Conservation (phyloP, 495 filamentous ascomycete species). For the Xylaria intraflava region DNA sequence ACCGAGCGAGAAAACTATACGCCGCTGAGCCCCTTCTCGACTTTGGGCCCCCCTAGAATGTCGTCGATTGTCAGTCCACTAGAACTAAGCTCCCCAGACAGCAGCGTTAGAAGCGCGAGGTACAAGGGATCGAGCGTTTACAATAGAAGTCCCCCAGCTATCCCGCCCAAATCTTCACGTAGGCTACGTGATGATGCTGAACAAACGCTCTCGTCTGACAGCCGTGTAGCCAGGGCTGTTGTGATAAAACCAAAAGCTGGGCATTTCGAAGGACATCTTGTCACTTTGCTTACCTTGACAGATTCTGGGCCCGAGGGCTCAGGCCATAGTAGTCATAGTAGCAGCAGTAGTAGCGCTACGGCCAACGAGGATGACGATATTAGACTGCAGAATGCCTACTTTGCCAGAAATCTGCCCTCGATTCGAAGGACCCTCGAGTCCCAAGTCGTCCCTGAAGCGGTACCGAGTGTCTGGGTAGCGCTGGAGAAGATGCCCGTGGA, state of each 20-base stretch:
- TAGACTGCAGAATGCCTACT: constrained; percentile 33
- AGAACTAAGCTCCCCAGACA: constrained; percentile 6
- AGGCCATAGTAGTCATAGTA: background rate
- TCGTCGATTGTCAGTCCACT: constrained; percentile 9
- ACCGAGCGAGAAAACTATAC: constrained; percentile 29
- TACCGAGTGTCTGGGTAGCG: constrained; percentile 37
- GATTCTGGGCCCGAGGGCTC: constrained; percentile 16
- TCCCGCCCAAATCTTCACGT: constrained; percentile 16
- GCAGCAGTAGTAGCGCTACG: background rate
- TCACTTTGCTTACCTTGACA: constrained; percentile 36
- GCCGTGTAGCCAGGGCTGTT: constrained; percentile 29
- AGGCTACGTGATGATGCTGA: constrained; percentile 18
- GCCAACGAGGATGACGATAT: constrained; percentile 23
- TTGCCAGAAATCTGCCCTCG: constrained; percentile 28
- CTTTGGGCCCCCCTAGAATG: background rate
- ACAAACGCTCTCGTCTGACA: constrained; percentile 12
- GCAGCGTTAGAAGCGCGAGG: constrained; percentile 1
- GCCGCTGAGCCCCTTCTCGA: constrained; percentile 8
- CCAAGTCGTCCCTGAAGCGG: constrained; percentile 18
- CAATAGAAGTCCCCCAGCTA: constrained; percentile 3
- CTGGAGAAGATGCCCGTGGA: constrained; percentile 41
- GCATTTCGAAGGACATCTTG: constrained; percentile 38
- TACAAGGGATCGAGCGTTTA: constrained; percentile 3
- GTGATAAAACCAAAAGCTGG: constrained; percentile 41
- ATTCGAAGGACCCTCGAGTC: constrained; percentile 29